phyloP scores from a whole-genome alignment of 306 rosid species.

The Cicer cuneatum region DNA sequence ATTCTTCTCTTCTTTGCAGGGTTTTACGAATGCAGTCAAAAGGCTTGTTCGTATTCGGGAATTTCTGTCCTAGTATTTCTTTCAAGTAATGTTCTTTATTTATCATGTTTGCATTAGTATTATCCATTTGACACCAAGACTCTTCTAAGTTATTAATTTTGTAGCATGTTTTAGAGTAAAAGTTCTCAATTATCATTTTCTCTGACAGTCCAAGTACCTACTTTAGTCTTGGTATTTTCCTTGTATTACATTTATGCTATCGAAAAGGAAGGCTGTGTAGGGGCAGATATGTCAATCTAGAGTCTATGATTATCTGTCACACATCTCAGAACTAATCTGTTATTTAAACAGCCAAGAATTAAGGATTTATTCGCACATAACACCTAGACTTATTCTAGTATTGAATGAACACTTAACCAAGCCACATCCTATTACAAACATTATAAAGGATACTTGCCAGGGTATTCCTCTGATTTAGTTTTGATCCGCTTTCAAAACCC shows the following conservation, averaged over 20 bases:
- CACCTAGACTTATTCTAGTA: background rate
- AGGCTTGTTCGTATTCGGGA: conserved; percentile 90
- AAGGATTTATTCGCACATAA: conserved; percentile 1
- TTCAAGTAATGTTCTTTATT: conserved; percentile 23
- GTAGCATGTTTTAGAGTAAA: background rate
- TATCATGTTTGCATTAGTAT: background rate
- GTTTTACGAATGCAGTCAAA: conserved; percentile 91
- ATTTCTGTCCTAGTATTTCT: conserved; percentile 57
- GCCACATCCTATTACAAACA: background rate
- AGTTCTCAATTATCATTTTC: background rate
- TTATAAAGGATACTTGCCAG: background rate
- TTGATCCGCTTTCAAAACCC: background rate
- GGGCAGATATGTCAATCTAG: conserved; percentile 1
- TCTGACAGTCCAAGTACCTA: conserved; percentile 1
- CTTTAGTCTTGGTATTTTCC: background rate
- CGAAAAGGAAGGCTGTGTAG: background rate
- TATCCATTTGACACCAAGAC: background rate
- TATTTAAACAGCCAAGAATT: background rate
- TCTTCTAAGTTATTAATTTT: conserved; percentile 6
- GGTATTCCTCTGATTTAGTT: background rate
- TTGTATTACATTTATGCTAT: conserved; percentile 2
- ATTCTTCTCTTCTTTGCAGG: conserved; percentile 57
- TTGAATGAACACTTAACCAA: background rate
- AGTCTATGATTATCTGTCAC: background rate
- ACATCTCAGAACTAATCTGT: background rate